Base-by-base conservation (phyloP, 2,329 filamentous ascomycete genomes). In the Endoconidiophora laricicola region DNA sequence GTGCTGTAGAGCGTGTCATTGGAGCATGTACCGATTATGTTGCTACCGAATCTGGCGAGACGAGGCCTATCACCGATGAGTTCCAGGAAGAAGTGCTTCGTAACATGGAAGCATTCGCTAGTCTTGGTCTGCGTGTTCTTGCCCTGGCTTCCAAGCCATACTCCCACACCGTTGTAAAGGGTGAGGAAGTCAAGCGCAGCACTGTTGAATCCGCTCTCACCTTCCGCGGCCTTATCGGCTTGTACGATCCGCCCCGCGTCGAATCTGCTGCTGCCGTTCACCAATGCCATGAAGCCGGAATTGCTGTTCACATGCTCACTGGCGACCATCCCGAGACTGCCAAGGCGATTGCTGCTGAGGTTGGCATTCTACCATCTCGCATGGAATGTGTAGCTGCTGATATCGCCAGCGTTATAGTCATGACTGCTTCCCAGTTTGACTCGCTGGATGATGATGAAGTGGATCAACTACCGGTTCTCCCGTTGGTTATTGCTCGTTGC, bases 231-330 rank as follows among this genome's bases (percentile, higher is more conserved):
- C 68, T 85, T 4, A 72, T 83, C 52, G 81, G 80, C 41, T 70
- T 85, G 4, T 83, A 83, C 55, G 81, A 85, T 56, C 81, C 81
- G 4, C 81, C 81, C 53, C 79, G 81, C 1, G 68, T 74, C 0
- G 81, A 84, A 59, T 80, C 81, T 2, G 75, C 72, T 1, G 70
- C 67, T 1, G 73, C 77, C 3, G 77, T 81, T 36, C 63, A 67
- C 24, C 65, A 69, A 52, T 81, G 77, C 57, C 76, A 78, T 56
- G 64, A 70, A 48, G 78, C 78, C 26, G 78, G 78, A 45, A 79
- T 82, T 49, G 67, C 71, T 26, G 78, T 81, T 2, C 77, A 81
- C 60, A 81, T 82, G 78, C 70, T 82, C 14, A 82, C 78, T 29
- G 78, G 77, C 55, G 78, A 81, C 55, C 76, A 81, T 58, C 73